Conservation (phyloP, 768 basidiomycete species). For the Infundibulicybe gibba region DNA sequence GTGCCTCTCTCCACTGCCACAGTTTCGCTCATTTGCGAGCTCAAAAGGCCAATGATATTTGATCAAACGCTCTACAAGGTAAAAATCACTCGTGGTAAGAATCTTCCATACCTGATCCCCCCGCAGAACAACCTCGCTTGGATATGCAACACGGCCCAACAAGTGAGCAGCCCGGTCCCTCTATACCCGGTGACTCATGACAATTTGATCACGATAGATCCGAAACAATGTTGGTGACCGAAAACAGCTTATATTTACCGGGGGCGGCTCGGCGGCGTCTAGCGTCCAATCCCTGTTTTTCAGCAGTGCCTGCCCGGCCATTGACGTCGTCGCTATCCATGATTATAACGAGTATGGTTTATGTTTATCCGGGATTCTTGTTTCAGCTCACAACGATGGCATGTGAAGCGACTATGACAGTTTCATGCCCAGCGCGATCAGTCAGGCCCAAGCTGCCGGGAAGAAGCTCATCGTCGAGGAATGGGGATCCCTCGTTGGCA, state of each 20-base stretch:
- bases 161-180: slow-evolving; percentile 6
- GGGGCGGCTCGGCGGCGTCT: slow-evolving; percentile 18
- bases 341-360: slow-evolving; percentile 27
- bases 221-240: slow-evolving; percentile 18
- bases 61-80: slow-evolving; percentile 17
- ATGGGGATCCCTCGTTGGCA: slow-evolving; percentile 26
- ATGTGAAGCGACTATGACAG: slow-evolving; percentile 18
- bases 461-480: slow-evolving; percentile 34
- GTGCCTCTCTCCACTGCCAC: background rate
- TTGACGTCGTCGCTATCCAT: slow-evolving; percentile 34
- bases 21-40: background rate
- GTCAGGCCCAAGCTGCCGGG: slow-evolving; percentile 25
- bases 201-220: slow-evolving; percentile 7
- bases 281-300: slow-evolving; percentile 20
- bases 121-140: slow-evolving; percentile 10
- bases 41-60: slow-evolving; percentile 19
- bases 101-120: background rate
- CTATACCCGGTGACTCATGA: background rate
- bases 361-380: too few species aligned
- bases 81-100: background rate
- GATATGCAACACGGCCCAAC: slow-evolving; percentile 18
- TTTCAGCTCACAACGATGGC: background rate
- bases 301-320: slow-evolving; percentile 14
- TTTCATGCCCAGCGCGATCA: slow-evolving; percentile 17
- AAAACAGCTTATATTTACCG: slow-evolving; percentile 21